Conservation (phyloP, 2,329 filamentous ascomycete species). For the Diaporthe citrichinensis region DNA sequence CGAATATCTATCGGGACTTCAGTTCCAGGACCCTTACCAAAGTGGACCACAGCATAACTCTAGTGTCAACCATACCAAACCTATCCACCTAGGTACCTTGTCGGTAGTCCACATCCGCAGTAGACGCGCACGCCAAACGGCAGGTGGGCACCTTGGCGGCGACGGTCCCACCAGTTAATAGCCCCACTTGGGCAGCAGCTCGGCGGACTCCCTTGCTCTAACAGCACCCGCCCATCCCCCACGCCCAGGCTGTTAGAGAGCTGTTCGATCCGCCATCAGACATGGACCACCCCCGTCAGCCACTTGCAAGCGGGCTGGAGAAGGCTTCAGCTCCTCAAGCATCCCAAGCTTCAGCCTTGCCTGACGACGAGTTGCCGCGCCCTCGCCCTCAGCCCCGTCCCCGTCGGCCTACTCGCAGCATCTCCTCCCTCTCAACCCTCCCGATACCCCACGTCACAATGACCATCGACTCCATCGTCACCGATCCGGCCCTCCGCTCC, state of each 20-base stretch:
- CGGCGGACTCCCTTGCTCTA: background rate
- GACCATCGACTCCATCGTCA: constrained; percentile 71
- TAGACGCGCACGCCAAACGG: background rate
- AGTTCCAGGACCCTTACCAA: background rate
- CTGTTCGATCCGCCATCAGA: background rate
- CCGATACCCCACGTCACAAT: constrained; percentile 52
- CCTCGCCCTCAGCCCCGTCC: background rate
- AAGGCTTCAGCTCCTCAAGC: background rate
- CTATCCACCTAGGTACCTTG: too few species aligned
- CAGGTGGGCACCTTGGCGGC: background rate
- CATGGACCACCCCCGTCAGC: background rate
- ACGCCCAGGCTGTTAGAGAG: background rate
- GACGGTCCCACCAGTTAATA: background rate
- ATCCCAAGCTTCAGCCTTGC: constrained; percentile 15
- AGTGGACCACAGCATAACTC: background rate
- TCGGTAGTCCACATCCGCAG: background rate
- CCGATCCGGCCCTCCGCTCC: constrained; percentile 74
- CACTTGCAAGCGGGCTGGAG: background rate
- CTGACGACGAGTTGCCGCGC: background rate
- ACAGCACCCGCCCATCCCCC: background rate
- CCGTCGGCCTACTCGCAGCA: background rate
- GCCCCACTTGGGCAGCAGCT: background rate
- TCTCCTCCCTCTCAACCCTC: constrained; percentile 10
- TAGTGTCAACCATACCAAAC: background rate
- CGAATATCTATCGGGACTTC: background rate